Evolutionary conservation across 441 rosid species (phyloP).

Genomic region (Pelargonium citronellum): DNA sequence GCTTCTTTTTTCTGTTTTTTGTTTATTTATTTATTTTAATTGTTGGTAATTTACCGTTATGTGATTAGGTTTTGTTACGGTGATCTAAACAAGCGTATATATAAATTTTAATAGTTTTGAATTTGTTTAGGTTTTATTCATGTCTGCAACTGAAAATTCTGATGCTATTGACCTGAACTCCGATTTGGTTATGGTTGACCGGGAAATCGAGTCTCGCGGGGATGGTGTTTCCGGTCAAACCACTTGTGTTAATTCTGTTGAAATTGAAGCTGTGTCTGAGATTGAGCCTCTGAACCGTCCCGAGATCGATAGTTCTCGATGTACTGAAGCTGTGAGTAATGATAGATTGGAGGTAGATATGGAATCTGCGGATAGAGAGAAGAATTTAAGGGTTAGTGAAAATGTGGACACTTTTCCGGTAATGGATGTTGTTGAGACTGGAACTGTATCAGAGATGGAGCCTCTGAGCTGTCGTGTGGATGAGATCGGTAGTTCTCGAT

Average conservation of each 20-base stretch:
- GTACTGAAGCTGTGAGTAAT: constrained; percentile 3
- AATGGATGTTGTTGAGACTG: no score
- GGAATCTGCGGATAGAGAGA: no score
- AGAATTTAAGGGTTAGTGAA: no score
- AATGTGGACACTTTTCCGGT: no score
- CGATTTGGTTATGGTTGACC: constrained; percentile 29
- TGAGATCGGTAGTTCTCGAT: no score
- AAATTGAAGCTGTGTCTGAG: constrained; percentile 33
- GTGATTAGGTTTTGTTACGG: no score
- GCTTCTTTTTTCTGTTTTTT: neutral
- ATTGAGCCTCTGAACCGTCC: constrained; percentile 12
- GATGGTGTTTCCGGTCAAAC: constrained; percentile 16
- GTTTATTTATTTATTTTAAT: neutral
- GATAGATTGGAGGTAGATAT: no score
- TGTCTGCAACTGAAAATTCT: constrained; percentile 17
- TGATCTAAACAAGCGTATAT: no score
- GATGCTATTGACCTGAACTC: constrained; percentile 34
- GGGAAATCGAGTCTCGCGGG: constrained; percentile 20
- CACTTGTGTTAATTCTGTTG: constrained; percentile 19
- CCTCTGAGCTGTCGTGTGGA: no score
- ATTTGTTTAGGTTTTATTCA: constrained; percentile 29
- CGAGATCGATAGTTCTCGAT: constrained; percentile 4
- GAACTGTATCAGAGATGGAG: no score
- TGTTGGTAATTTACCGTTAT: no score
- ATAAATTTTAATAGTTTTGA: neutral